Base-by-base conservation (phyloP, 495 filamentous ascomycete species). In the Pyronema omphalodes region DNA sequence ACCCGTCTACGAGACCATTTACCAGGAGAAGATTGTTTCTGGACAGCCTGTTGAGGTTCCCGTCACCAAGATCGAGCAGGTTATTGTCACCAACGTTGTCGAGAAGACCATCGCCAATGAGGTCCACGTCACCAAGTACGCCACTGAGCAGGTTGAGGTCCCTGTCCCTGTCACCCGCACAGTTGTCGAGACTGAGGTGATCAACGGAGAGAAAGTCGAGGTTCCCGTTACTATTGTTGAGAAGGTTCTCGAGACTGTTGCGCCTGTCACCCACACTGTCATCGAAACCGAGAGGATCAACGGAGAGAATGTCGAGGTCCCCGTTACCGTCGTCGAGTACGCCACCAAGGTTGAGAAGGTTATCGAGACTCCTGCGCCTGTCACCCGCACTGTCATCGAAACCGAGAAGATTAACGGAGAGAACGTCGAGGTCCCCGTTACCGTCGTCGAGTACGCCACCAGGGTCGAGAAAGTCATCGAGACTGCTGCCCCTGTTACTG, bases 121-220 rank as follows among this genome's bases (percentile, higher is more conserved):
- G 44, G 1, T 59, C 43, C 44, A 55, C 12, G 53, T 54, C 15
- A 63, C 60, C 14, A 55, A 57, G 18, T 53, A 62, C 44, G 39
- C 59, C 19, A 12, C 60, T 4, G 56, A 63, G 9, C 48, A 55
- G 11, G 52, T 51, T 6, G 44, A 63, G 33, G 51, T 64, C 9
- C 43, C 57, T 52, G 52, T 63, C 39, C 58, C 60, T 7, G 59
- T 63, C 1, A 63, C 60, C 29, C 17, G 57, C 23, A 54, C 59
- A 9, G 39, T 57, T 7, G 17, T 52, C 15, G 43, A 55, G 40
- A 50, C 36, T 52, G 7, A 57, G 14, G 34, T 57, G 44, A 50
- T 60, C 17, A 54, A 50, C 41, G 51, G 54, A 7, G 45, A 57
- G 29, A 15, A 57, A 12, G 34, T 61, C 45, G 14, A 41, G 6